Evolutionary conservation across 2,329 filamentous ascomycete species (phyloP).

Genomic region (Macrophomina tecta): DNA sequence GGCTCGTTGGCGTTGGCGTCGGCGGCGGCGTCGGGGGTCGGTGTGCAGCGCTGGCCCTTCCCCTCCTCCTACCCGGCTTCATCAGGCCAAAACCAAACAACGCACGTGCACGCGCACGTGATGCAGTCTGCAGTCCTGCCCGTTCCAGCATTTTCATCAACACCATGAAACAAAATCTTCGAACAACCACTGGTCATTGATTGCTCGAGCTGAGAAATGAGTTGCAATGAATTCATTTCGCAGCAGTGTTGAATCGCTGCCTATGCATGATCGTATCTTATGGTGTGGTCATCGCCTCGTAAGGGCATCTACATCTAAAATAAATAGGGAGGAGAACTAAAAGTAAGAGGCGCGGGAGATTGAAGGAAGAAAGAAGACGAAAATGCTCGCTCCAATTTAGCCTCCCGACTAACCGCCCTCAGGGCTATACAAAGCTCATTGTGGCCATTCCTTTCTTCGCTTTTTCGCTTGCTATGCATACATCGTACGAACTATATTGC

Average conservation of each 20-base stretch:
- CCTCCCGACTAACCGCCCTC: constrained; percentile 8
- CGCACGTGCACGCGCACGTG: background rate
- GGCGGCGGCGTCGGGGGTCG: background rate
- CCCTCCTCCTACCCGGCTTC: background rate
- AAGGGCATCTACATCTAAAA: constrained; percentile 24
- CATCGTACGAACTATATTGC: constrained; percentile 13
- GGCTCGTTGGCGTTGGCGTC: constrained; percentile 3
- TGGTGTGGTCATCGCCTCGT: constrained; percentile 14
- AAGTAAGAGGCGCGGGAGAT: background rate
- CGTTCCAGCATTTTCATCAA: no score
- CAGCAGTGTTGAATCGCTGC: constrained; percentile 13
- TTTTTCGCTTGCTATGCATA: constrained; percentile 17
- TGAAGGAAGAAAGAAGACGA: background rate
- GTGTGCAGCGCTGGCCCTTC: background rate
- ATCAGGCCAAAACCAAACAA: background rate
- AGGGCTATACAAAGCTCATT: constrained; percentile 19
- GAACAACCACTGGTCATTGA: no score
- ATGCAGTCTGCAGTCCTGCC: background rate
- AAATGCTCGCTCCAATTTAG: constrained; percentile 19
- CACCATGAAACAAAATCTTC: no score
- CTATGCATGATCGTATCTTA: background rate
- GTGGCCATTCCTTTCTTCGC: background rate
- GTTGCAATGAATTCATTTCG: background rate
- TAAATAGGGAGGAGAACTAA: background rate
- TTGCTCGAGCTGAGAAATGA: no score